phyloP scores from a whole-genome alignment of 2,329 filamentous ascomycete species.

The Coniochaeta ligniaria region DNA sequence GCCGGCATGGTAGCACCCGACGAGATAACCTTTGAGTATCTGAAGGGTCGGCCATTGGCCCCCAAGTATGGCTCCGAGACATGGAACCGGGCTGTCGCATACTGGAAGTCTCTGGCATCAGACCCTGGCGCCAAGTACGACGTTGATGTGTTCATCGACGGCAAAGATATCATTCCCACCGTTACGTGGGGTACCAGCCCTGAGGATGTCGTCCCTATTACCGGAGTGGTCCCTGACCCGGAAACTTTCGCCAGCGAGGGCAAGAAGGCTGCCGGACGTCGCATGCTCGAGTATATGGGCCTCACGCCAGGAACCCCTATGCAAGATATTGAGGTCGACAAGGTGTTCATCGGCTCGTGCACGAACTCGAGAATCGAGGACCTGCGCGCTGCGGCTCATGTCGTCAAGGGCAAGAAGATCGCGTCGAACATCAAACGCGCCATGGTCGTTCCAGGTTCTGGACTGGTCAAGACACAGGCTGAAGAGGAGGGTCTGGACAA shows the following conservation, averaged over 20 bases:
- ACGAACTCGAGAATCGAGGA: conserved; percentile 97
- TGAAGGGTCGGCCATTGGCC: conserved; percentile 83
- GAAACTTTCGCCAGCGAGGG: conserved; percentile 74
- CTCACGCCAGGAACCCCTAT: conserved; percentile 78
- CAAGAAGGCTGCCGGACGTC: conserved; percentile 72
- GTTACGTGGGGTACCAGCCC: conserved; percentile 96
- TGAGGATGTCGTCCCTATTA: conserved; percentile 94
- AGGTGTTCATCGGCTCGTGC: conserved; percentile 97
- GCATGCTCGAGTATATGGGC: conserved; percentile 95
- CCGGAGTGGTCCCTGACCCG: conserved; percentile 80
- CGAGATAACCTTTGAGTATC: conserved; percentile 88
- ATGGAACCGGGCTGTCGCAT: conserved; percentile 81
- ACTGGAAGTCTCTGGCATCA: conserved; percentile 82
- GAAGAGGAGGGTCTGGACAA: conserved; percentile 89
- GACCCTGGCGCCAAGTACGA: conserved; percentile 89
- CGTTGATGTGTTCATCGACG: conserved; percentile 80
- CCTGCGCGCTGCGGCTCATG: conserved; percentile 74
- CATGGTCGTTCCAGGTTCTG: conserved; percentile 94
- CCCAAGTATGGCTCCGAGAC: conserved; percentile 77
- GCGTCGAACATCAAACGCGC: conserved; percentile 86
- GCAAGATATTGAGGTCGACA: conserved; percentile 88
- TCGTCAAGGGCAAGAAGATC: conserved; percentile 82
- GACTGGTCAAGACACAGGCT: conserved; percentile 85
- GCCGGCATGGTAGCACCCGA: conserved; percentile 97
- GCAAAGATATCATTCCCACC: conserved; percentile 87